Evolutionary conservation across 306 rosid species (phyloP), one percentile per base, ranked within the genome.

Genomic region (Prosopis cineraria): DNA sequence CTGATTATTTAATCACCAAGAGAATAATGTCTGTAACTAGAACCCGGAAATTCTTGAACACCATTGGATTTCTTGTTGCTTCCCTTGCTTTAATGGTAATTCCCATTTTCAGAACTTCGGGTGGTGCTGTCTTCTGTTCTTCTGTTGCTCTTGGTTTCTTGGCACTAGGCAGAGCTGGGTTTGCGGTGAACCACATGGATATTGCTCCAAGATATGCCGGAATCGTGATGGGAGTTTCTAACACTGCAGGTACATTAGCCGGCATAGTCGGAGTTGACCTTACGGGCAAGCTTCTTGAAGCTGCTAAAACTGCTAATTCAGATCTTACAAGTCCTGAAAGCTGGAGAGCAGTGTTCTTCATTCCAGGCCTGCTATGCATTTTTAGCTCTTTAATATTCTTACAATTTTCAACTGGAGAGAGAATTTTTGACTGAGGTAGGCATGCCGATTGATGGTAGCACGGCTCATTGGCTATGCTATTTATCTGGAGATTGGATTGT

Each of bases 111-210:
- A 89, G 97, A 78, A 93, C 98, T 37, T 90, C 98, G 1, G 76
- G 81, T 67, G 99, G 99, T 65, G 99, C 99, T 60, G 91, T 96
- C 43, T 82, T 96, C 76, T 96, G 98, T 84, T 93, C 99, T 36
- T 93, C 99, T 2, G 90, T 91, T 72, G 99, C 98, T 7, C 98
- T 96, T 67, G 99, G 99, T 47, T 96, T 96, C 88, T 87, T 96
- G 84, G 99, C 99, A 0, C 89, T 96, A 5, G 99, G 97, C 34
- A 90, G 99, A 70, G 99, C 99, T 31, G 98, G 99, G 68, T 96
- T 96, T 64, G 99, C 99, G 0, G 99, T 96, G 79, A 93, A 96
- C 76, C 99, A 96, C 83, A 88, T 96, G 97, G 99, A 96, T 84
- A 76, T 96, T 82, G 98, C 98, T 44, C 99, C 99, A 0, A 87